These are phyloP conservation scores for Termitomyces sp. DNA, from an alignment of 768 basidiomycete genomes.

Conservation along the genomic window DNA sequence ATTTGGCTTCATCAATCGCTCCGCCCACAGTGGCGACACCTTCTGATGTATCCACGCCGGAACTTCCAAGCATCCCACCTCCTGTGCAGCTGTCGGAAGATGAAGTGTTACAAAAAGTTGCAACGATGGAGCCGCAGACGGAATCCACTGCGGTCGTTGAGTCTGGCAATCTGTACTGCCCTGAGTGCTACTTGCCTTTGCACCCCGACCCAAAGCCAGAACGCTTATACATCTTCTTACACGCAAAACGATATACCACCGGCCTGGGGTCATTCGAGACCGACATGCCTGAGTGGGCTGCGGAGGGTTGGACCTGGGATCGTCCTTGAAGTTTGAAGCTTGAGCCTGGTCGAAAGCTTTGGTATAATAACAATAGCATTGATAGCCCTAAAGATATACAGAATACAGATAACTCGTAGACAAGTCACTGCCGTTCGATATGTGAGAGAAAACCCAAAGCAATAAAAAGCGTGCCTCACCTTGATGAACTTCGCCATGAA, in stretches of 20 bases:
- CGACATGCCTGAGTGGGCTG: conserved; percentile 87
- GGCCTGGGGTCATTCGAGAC: conserved; percentile 81
- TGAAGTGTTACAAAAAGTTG: conserved; percentile 43
- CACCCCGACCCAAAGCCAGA: conserved; percentile 93
- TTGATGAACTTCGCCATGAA: conserved; percentile 93
- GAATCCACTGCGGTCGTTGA: conserved; percentile 32
- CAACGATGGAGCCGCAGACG: conserved; percentile 30
- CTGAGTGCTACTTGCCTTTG: conserved; percentile 88
- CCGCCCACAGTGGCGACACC: conserved; percentile 8
- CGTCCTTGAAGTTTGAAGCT: conserved; percentile 17
- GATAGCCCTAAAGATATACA: conserved; percentile 9
- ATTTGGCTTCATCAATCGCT: conserved; percentile 2
- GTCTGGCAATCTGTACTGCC: conserved; percentile 61
- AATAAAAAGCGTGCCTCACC: conserved; percentile 29
- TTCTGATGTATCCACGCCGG: conserved; percentile 13
- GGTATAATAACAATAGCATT: conserved; percentile 2
- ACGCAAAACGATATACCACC: conserved; percentile 82
- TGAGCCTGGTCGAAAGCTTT: background rate
- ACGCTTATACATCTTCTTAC: conserved; percentile 91
- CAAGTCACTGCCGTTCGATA: conserved; percentile 1
- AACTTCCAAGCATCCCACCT: conserved; percentile 10
- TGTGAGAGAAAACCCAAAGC: background rate
- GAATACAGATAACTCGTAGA: conserved; percentile 5
- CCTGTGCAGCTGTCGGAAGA: conserved; percentile 37
- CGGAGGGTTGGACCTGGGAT: conserved; percentile 68